Base-by-base conservation (phyloP, 495 filamentous ascomycete species). In the Tuber umbilicatum region DNA sequence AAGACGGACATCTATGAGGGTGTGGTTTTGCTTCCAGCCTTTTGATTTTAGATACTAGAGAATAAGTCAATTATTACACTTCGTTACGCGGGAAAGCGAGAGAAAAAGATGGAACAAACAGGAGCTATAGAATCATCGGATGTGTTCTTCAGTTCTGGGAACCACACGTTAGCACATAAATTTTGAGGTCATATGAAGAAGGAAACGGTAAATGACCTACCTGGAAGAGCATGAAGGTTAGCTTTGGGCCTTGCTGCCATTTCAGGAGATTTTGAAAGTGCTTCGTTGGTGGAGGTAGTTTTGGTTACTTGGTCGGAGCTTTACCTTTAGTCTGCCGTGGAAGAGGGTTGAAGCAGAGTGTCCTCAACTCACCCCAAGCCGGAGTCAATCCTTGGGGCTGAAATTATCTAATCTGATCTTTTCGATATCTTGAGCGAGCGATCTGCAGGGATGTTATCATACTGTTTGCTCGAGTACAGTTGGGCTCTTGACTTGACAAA, bases 141-240 rank as follows among this genome's bases (percentile, higher is more conserved):
- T 31, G 94, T 96, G 83, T 96, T 97, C 85, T 98, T 98, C 73
- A 99, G 91, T 83, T 97, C 95, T 97, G 81, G 67, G 73, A 70
- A 47, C 42, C 68, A 17, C 69, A 23, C 72, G 77, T 81, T 76
- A 78, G 79, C 70, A 73, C 75, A 55, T 74, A 69, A 76, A 42
- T 69, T 73, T 35, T 35, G 55, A 64, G 37, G 55, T 27, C 41
- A 67, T 17, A 47, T 16, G 60, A 19, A 17, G 38, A 9, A 27
- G 19, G n/a, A 50, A n/a, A 50, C n/a, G 0, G 40, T 31, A 41
- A 38, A 50, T 27, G 42, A 35, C 47, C 41, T 72, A 80, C 78
- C 78, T 50, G 78, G 45, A 16, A 80, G 77, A 72, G 78, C 71
- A 55, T 77, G 38, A 74, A 80, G 69, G 27, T 80, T 80, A 41